A percentile compares a stretch with the other conserved stretches of the same genome.
phyloP scores from a whole-genome alignment of 73 alveolate genomes.

The Paramecium bursaria region DNA sequence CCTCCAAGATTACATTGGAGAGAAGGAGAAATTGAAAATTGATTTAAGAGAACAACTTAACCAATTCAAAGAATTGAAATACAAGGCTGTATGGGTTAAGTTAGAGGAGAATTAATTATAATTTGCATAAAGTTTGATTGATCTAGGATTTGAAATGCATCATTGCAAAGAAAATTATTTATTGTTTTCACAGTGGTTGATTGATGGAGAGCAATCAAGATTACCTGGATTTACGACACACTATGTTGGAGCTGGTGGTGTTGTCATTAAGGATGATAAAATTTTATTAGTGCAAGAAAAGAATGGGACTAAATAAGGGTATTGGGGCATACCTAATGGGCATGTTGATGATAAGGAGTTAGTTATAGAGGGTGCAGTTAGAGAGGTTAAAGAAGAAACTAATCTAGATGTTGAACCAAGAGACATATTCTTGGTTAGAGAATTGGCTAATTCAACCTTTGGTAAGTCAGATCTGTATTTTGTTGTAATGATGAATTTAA shows the following conservation, averaged over 20 bases:
- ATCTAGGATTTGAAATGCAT: conserved; percentile 62
- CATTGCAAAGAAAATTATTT: conserved; percentile 6
- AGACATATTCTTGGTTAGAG: conserved; percentile 30
- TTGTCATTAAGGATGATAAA: conserved; percentile 40
- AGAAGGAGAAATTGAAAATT: too few relatives aligned
- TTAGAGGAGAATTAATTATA: conserved; percentile 21
- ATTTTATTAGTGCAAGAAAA: conserved; percentile 60
- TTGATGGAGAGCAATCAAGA: conserved; percentile 31
- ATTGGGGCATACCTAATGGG: conserved; percentile 70
- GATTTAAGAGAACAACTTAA: neutral
- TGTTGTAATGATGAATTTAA: conserved; percentile 3
- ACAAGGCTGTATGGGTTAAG: conserved; percentile 61
- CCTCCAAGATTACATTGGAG: too few relatives aligned
- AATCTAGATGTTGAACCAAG: conserved; percentile 38
- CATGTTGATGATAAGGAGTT: conserved; percentile 56
- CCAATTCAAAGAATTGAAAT: neutral
- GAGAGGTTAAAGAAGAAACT: conserved; percentile 70
- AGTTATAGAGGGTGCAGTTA: conserved; percentile 43
- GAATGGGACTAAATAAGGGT: conserved; percentile 28
- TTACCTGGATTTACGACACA: conserved; percentile 65
- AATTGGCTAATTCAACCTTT: conserved; percentile 6
- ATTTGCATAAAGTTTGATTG: conserved; percentile 9
- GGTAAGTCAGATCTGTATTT: conserved; percentile 44
- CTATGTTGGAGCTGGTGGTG: conserved; percentile 71
- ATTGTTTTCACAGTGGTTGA: conserved; percentile 59